Evolutionary conservation across 2,329 filamentous ascomycete species (phyloP).

Genomic region (Fusarium nematophilum): DNA sequence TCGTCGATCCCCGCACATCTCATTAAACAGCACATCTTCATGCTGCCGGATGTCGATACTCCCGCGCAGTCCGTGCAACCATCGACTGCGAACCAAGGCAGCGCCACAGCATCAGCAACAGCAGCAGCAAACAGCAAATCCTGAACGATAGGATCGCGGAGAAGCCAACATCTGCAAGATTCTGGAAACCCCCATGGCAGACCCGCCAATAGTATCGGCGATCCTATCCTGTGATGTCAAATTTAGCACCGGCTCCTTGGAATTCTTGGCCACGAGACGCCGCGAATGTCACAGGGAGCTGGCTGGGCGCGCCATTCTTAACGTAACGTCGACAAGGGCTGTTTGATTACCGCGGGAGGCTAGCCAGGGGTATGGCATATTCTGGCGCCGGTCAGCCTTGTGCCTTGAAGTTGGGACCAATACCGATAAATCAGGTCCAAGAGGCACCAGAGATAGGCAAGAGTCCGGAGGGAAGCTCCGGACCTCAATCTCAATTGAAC

Average conservation of each 20-base stretch:
- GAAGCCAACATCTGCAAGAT: constrained; percentile 18
- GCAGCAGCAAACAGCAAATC: background rate
- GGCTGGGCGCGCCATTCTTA: constrained; percentile 15
- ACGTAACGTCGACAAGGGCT: constrained; percentile 32
- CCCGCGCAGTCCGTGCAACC: background rate
- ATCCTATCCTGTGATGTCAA: constrained; percentile 38
- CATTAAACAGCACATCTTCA: constrained; percentile 16
- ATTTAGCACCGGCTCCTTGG: constrained; percentile 38
- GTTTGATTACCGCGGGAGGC: constrained; percentile 17
- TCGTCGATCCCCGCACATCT: constrained; percentile 27
- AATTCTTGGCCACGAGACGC: constrained; percentile 22
- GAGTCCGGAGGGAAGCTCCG: constrained; percentile 28
- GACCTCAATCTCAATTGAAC: background rate
- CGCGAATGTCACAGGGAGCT: background rate
- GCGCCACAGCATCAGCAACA: constrained; percentile 1
- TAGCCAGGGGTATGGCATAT: constrained; percentile 13
- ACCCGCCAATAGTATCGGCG: constrained; percentile 30
- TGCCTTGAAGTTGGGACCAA: background rate
- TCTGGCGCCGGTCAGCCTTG: constrained; percentile 30
- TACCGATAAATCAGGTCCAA: background rate
- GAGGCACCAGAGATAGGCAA: background rate
- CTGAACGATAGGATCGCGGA: constrained; percentile 18
- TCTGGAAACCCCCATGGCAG: constrained; percentile 29
- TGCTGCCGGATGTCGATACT: constrained; percentile 6
- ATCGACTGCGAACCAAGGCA: background rate